A percentile compares a stretch with the other conserved stretches of the same genome.
Evolutionary conservation across 371 early-diverging fungal genomes (phyloP).

Genomic region (Rhizopus sp.): DNA sequence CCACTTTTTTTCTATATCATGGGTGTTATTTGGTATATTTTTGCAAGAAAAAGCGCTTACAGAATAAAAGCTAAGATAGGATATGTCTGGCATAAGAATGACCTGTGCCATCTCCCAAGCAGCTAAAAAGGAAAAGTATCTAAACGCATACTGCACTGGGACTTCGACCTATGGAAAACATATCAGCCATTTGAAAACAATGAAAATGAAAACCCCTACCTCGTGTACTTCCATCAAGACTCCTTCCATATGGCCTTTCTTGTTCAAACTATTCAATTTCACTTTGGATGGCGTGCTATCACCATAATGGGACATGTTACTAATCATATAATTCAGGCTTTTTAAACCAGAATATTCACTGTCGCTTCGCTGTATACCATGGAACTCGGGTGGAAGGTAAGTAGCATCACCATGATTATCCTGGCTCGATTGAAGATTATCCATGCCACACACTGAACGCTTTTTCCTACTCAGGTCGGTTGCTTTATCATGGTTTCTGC

Average conservation of each 20-base stretch:
- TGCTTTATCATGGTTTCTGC: conserved; percentile 17
- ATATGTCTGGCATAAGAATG: conserved; percentile 48
- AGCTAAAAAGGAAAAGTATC: conserved; percentile 52
- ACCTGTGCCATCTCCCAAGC: conserved; percentile 62
- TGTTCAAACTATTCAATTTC: conserved; percentile 15
- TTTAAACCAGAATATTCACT: conserved; percentile 20
- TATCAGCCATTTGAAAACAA: background rate
- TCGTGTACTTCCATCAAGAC: conserved; percentile 51
- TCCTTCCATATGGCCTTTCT: conserved; percentile 20
- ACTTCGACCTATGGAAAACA: conserved; percentile 31
- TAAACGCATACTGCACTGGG: conserved; percentile 50
- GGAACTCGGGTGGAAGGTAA: background rate
- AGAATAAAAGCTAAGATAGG: conserved; percentile 57
- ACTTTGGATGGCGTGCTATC: conserved; percentile 10
- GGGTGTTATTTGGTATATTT: conserved; percentile 17
- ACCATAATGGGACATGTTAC: conserved; percentile 8
- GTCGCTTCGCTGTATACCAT: conserved; percentile 3
- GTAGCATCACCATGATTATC: conserved; percentile 1
- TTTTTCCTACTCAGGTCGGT: conserved; percentile 29
- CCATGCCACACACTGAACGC: conserved; percentile 2
- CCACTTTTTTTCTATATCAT: conserved; percentile 38
- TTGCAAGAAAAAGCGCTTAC: conserved; percentile 25
- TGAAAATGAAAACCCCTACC: conserved; percentile 31
- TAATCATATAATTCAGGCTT: conserved; percentile 36
- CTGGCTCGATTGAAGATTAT: background rate